A percentile compares a stretch with the other conserved stretches of the same genome.
Conservation (phyloP, 371 early-diverging fungal genomes). For the Mucor ambiguus region DNA sequence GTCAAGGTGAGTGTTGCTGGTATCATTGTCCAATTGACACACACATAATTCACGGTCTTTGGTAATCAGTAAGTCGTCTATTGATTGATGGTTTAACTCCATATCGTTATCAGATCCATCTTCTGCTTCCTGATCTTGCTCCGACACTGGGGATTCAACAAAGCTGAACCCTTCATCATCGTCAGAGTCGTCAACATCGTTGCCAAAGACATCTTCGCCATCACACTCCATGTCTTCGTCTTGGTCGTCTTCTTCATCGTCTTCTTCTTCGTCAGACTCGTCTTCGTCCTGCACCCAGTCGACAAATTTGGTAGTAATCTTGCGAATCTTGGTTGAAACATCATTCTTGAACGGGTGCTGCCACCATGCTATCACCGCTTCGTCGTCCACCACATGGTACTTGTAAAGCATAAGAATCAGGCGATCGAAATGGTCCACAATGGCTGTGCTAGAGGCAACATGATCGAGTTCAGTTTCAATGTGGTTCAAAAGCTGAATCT, state of each 20-base stretch:
- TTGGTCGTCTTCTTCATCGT: slow-evolving; percentile 8
- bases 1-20: not conserved
- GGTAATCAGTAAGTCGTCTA: slow-evolving; percentile 8
- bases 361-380: slow-evolving; percentile 47
- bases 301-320: slow-evolving; percentile 17
- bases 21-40: slow-evolving; percentile 21
- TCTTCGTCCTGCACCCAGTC: slow-evolving; percentile 24
- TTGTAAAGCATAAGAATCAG: slow-evolving; percentile 45
- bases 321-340: slow-evolving; percentile 11
- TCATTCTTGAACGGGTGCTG: slow-evolving; percentile 15
- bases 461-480: slow-evolving; percentile 24
- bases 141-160: slow-evolving; percentile 11
- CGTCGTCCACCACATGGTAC: slow-evolving; percentile 45
- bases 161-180: slow-evolving; percentile 18
- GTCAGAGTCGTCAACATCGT: slow-evolving; percentile 25
- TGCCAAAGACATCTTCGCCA: not conserved
- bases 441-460: not conserved
- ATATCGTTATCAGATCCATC: slow-evolving; percentile 25
- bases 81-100: slow-evolving; percentile 6
- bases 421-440: slow-evolving; percentile 39
- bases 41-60: slow-evolving; percentile 18
- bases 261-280: slow-evolving; percentile 21
- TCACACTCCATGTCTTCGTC: slow-evolving; percentile 3
- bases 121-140: slow-evolving; percentile 21
- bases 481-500: slow-evolving; percentile 31